Percentiles rank a stretch among this genome's conserved stretches.
These are phyloP conservation scores for Ascochyta fabae DNA, from an alignment of 2,329 filamentous ascomycete genomes.

Conservation along the genomic window DNA sequence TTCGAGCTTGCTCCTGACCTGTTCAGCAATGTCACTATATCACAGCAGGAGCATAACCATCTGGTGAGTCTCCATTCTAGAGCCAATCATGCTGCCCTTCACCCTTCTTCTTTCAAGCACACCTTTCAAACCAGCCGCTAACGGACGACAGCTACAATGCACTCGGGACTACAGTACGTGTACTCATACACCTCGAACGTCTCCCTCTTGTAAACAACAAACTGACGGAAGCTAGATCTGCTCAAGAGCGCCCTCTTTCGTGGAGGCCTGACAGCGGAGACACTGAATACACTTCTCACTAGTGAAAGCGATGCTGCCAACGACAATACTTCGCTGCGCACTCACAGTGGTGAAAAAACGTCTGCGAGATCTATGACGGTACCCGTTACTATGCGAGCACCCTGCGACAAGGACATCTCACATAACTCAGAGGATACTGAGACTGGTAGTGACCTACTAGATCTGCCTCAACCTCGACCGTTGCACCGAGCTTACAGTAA, in stretches of 20 bases:
- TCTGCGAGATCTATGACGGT: constrained; percentile 17
- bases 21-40: constrained; percentile 59
- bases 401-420: constrained; percentile 12
- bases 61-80: constrained; percentile 55
- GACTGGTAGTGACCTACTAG: constrained; percentile 23
- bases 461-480: constrained; percentile 16
- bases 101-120: background rate
- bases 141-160: constrained; percentile 41
- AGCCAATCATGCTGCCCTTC: too few relatives aligned
- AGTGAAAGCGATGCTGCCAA: constrained; percentile 31
- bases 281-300: constrained; percentile 56
- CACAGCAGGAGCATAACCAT: constrained; percentile 66
- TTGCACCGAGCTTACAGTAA: constrained; percentile 27
- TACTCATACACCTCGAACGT: background rate
- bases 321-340: constrained; percentile 23
- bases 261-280: constrained; percentile 58
- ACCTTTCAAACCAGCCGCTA: background rate
- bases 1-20: constrained; percentile 45
- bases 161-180: constrained; percentile 63
- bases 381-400: constrained; percentile 15
- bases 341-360: constrained; percentile 24
- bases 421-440: constrained; percentile 31
- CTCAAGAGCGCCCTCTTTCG: constrained; percentile 57
- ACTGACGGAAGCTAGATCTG: constrained; percentile 45
- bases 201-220: background rate